Percentiles rank a stretch among this genome's conserved stretches.
Evolutionary conservation across 2,329 filamentous ascomycete species (phyloP).

Genomic region (Hansfordia pulvinata): DNA sequence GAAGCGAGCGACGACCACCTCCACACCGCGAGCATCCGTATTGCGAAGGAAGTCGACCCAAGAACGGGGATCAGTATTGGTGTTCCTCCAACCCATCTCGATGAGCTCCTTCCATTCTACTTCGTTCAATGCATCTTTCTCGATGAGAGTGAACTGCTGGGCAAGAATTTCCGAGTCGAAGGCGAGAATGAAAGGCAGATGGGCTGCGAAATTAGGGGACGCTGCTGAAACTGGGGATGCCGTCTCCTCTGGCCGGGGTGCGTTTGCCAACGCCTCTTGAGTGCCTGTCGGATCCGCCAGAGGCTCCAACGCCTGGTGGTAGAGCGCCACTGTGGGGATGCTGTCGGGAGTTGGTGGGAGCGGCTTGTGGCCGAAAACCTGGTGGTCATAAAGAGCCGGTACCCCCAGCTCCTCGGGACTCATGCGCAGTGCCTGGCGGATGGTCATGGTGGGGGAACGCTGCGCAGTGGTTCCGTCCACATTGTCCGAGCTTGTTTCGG

Average conservation of each 20-base stretch:
- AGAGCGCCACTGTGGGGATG: neutral
- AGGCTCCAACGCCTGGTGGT: constrained; percentile 2
- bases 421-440: constrained; percentile 31
- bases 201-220: constrained; percentile 32
- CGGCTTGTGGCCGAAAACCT: constrained; percentile 28
- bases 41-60: constrained; percentile 74
- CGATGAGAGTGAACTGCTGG: constrained; percentile 73
- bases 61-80: constrained; percentile 50
- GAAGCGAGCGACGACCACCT: constrained; percentile 75
- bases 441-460: constrained; percentile 31
- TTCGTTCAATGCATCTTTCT: constrained; percentile 75
- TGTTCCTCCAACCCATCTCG: constrained; percentile 69
- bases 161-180: constrained; percentile 70
- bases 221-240: no score
- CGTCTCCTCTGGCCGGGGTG: constrained; percentile 15
- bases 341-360: constrained; percentile 25
- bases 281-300: constrained; percentile 18
- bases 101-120: constrained; percentile 83
- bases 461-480: no score
- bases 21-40: constrained; percentile 60
- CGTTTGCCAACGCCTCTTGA: constrained; percentile 21
- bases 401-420: constrained; percentile 22
- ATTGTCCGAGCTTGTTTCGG: no score
- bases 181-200: constrained; percentile 68
- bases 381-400: constrained; percentile 25